phyloP scores from a whole-genome alignment of 2,329 filamentous ascomycete genomes.

The Thelonectria discophora region DNA sequence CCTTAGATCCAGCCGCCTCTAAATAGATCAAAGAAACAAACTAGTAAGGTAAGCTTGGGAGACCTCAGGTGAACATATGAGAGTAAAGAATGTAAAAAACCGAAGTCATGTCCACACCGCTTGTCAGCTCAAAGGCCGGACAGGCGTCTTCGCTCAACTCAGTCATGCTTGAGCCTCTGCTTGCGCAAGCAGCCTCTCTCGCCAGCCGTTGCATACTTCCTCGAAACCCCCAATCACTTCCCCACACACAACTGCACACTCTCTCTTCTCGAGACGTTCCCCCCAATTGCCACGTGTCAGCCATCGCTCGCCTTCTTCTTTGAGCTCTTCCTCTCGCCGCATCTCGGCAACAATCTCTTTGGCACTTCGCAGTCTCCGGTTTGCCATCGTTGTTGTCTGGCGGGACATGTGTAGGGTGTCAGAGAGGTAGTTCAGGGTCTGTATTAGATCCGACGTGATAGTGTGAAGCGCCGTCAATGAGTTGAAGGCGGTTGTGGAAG shows the following conservation, averaged over 20 bases:
- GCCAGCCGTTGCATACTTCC: constrained; percentile 85
- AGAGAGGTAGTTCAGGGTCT: constrained; percentile 84
- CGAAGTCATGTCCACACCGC: constrained; percentile 26
- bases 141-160: constrained; percentile 2
- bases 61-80: constrained; percentile 17
- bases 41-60: constrained; percentile 6
- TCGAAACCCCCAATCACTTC: constrained; percentile 95
- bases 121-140: constrained; percentile 15
- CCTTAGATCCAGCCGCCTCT: constrained; percentile 27
- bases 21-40: constrained; percentile 21
- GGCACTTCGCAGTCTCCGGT: constrained; percentile 79
- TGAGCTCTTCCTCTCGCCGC: constrained; percentile 80
- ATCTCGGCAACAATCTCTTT: constrained; percentile 89
- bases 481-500: constrained; percentile 68
- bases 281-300: constrained; percentile 86
- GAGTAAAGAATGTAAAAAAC: constrained; percentile 17
- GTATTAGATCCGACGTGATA: constrained; percentile 76
- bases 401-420: constrained; percentile 95
- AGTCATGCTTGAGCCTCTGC: constrained; percentile 58
- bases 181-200: constrained; percentile 75
- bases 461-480: constrained; percentile 75
- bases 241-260: constrained; percentile 83
- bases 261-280: constrained; percentile 75
- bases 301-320: constrained; percentile 84
- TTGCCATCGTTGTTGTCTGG: constrained; percentile 84